Evolutionary conservation across 352 stramenopile species (phyloP).

Genomic region (Phytopythium litorale): DNA sequence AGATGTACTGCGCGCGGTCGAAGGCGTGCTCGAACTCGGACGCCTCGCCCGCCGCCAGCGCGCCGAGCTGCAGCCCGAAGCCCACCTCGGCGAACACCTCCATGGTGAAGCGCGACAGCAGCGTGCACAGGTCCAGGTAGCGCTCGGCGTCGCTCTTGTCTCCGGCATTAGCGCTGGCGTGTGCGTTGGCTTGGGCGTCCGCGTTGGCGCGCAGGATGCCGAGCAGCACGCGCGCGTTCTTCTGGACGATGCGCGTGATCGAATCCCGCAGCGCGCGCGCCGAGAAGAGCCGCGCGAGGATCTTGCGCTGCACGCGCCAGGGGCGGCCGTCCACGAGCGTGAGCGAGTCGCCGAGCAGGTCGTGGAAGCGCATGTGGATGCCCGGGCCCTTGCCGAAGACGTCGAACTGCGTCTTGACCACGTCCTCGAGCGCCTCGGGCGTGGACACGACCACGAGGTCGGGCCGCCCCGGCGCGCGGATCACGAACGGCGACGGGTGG

Average conservation of each 20-base stretch:
- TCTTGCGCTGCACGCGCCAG: constrained; percentile 16
- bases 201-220: constrained; percentile 1
- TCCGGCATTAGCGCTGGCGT: neutral
- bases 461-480: constrained; percentile 6
- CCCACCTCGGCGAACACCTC: constrained; percentile 10
- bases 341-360: constrained; percentile 17
- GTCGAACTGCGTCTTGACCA: constrained; percentile 12
- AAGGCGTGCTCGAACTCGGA: constrained; percentile 19
- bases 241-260: constrained; percentile 13
- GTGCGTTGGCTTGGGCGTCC: neutral
- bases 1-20: constrained; percentile 29
- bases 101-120: constrained; percentile 8
- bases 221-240: constrained; percentile 9
- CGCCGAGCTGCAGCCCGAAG: constrained; percentile 31
- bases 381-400: constrained; percentile 9
- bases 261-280: constrained; percentile 11
- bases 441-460: constrained; percentile 12
- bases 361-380: constrained; percentile 8
- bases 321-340: constrained; percentile 13
- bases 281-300: constrained; percentile 13
- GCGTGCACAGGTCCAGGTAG: constrained; percentile 6
- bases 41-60: constrained; percentile 15
- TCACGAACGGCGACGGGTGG: constrained; percentile 8
- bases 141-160: neutral
- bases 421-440: constrained; percentile 12